Evolutionary conservation across 73 alveolate species (phyloP).

Genomic region (Strombidium stylifer): DNA sequence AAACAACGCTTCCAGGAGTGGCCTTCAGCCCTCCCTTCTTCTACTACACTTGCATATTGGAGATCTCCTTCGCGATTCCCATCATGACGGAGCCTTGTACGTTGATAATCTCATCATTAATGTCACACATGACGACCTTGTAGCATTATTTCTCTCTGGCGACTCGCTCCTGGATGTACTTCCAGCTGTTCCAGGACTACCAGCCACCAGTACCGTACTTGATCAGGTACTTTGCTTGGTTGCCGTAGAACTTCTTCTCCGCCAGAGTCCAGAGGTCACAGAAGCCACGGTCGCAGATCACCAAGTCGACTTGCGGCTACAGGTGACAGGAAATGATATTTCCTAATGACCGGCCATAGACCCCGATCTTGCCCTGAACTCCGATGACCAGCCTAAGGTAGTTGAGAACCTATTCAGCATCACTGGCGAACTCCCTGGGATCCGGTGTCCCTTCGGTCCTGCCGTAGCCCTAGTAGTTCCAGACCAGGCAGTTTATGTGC

Average conservation of each 20-base stretch:
- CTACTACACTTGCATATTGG: neutral
- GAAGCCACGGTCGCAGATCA: slow-evolving; percentile 82
- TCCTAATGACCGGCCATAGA: slow-evolving; percentile 83
- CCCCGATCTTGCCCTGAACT: slow-evolving; percentile 63
- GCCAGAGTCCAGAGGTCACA: slow-evolving; percentile 38
- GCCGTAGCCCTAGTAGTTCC: slow-evolving; percentile 93
- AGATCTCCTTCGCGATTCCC: slow-evolving; percentile 27
- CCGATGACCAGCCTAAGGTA: slow-evolving; percentile 25
- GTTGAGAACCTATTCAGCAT: slow-evolving; percentile 42
- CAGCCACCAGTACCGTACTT: slow-evolving; percentile 55
- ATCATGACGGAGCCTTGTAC: slow-evolving; percentile 21
- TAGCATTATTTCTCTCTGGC: slow-evolving; percentile 39
- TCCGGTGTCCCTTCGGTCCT: slow-evolving; percentile 61
- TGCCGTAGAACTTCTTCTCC: slow-evolving; percentile 34
- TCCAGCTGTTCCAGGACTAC: slow-evolving; percentile 12
- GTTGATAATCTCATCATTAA: slow-evolving; percentile 61
- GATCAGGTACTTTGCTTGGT: slow-evolving; percentile 20
- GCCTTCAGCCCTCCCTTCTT: neutral
- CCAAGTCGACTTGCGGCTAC: slow-evolving; percentile 57
- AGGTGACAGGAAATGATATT: slow-evolving; percentile 78
- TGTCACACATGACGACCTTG: slow-evolving; percentile 70
- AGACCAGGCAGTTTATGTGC: slow-evolving; percentile 70
- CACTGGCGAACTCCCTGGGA: slow-evolving; percentile 62
- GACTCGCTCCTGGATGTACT: slow-evolving; percentile 6
- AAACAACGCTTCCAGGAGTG: neutral